phyloP scores from a whole-genome alignment of 352 stramenopile species.

The Globisporangium radiosum region DNA sequence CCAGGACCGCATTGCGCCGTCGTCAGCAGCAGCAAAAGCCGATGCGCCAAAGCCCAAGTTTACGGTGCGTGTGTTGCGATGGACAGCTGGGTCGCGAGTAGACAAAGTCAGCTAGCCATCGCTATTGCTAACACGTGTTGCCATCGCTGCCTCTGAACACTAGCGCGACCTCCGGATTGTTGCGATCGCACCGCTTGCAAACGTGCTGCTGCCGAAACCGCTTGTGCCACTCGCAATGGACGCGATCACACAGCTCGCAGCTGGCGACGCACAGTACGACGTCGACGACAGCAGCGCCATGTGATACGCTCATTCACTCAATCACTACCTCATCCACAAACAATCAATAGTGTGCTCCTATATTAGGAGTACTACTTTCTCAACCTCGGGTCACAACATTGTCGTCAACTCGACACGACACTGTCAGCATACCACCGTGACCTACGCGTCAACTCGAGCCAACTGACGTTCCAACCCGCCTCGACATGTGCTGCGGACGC shows the following conservation, averaged over 20 bases:
- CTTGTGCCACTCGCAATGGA: conserved; percentile 32
- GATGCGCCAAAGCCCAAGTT: conserved; percentile 15
- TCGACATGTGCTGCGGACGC: background rate
- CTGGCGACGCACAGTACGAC: background rate
- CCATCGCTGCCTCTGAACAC: background rate
- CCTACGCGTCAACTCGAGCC: no score
- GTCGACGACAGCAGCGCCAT: no score
- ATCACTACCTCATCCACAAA: no score
- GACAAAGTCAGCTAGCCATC: no score
- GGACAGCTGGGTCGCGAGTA: background rate
- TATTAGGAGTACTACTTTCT: no score
- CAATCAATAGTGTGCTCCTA: no score
- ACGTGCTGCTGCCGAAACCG: conserved; percentile 35
- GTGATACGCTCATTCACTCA: no score
- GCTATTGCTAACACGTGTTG: background rate
- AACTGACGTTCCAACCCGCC: background rate
- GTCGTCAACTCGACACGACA: no score
- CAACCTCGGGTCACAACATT: no score
- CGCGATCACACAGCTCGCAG: conserved; percentile 15
- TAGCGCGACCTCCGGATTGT: conserved; percentile 46
- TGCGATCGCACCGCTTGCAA: conserved; percentile 30
- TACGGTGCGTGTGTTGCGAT: conserved; percentile 12
- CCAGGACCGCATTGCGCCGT: conserved; percentile 13
- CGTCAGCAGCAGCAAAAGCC: conserved; percentile 8
- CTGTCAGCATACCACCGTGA: no score